Evolutionary conservation across 768 basidiomycete genomes (phyloP).

Genomic region (Lyophyllum semitale): DNA sequence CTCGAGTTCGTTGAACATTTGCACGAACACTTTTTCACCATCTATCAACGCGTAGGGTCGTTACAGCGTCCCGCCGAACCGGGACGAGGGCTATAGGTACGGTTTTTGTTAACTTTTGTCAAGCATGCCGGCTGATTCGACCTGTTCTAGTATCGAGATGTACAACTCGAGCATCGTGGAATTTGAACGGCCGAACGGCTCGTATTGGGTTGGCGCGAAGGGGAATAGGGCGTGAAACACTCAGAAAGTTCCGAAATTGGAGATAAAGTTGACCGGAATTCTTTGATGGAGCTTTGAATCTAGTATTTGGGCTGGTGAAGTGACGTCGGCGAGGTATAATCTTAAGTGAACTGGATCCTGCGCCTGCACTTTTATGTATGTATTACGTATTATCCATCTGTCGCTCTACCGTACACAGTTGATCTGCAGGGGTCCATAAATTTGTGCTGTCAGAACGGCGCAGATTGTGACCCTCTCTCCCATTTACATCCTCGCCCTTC

Average conservation of each 20-base stretch:
- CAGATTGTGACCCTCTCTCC: too few species aligned
- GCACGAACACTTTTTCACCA: conserved; percentile 90
- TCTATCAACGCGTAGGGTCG: conserved; percentile 83
- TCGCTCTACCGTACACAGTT: too few species aligned
- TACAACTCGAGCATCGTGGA: conserved; percentile 75
- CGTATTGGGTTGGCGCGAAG: conserved; percentile 65
- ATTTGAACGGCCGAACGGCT: conserved; percentile 85
- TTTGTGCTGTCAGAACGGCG: too few species aligned
- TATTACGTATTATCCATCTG: too few species aligned
- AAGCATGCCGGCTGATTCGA: background rate
- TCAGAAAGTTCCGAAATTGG: too few species aligned
- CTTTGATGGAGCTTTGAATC: background rate
- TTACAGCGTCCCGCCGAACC: conserved; percentile 82
- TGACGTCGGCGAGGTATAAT: background rate
- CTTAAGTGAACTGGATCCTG: background rate
- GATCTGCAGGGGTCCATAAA: too few species aligned
- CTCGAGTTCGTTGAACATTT: conserved; percentile 90
- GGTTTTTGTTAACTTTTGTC: conserved; percentile 15
- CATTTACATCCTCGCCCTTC: too few species aligned
- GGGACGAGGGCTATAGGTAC: conserved; percentile 79
- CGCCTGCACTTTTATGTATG: background rate
- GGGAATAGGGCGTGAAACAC: too few species aligned
- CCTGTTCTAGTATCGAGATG: conserved; percentile 78
- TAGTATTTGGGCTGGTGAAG: background rate
- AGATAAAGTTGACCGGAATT: too few species aligned